phyloP scores from a whole-genome alignment of 1,284 basidiomycete genomes.

The Schizopora paradoxa region DNA sequence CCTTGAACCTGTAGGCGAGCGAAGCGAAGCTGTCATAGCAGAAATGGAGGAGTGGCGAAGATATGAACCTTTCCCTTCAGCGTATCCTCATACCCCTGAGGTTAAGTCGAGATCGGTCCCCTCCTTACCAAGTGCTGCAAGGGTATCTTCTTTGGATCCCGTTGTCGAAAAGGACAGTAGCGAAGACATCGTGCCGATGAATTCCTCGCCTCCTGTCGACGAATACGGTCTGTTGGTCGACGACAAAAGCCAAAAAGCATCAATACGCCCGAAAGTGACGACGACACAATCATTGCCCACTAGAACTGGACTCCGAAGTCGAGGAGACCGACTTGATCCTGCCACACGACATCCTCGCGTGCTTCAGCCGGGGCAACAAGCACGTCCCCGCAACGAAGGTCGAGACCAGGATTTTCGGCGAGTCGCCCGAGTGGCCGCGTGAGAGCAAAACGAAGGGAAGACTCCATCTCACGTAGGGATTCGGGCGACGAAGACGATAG shows the following conservation, averaged over 20 bases:
- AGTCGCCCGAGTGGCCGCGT: slow-evolving; percentile 61
- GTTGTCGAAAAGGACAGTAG: slow-evolving; percentile 5
- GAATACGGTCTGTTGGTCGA: background rate
- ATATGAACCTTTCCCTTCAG: slow-evolving; percentile 2
- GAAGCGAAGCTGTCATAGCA: background rate
- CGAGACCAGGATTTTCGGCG: slow-evolving; percentile 44
- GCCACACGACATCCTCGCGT: too few relatives aligned
- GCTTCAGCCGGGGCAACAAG: background rate
- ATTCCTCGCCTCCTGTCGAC: background rate
- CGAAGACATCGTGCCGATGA: background rate
- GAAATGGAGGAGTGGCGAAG: slow-evolving; percentile 5
- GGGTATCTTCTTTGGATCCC: slow-evolving; percentile 3
- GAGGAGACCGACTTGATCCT: background rate
- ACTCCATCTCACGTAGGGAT: slow-evolving; percentile 51
- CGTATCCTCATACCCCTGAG: slow-evolving; percentile 1
- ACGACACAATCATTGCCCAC: slow-evolving; percentile 12
- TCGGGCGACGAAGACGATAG: slow-evolving; percentile 44
- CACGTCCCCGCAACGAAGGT: background rate
- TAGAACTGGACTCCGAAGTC: slow-evolving; percentile 8
- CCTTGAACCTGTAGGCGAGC: slow-evolving; percentile 4
- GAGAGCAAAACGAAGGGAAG: slow-evolving; percentile 34
- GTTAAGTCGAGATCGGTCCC: background rate
- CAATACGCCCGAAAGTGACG: slow-evolving; percentile 8
- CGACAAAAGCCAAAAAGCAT: background rate
- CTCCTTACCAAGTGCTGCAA: background rate